phyloP scores from a whole-genome alignment of 371 early-diverging fungal species.

The Phascolomyces articulosus region DNA sequence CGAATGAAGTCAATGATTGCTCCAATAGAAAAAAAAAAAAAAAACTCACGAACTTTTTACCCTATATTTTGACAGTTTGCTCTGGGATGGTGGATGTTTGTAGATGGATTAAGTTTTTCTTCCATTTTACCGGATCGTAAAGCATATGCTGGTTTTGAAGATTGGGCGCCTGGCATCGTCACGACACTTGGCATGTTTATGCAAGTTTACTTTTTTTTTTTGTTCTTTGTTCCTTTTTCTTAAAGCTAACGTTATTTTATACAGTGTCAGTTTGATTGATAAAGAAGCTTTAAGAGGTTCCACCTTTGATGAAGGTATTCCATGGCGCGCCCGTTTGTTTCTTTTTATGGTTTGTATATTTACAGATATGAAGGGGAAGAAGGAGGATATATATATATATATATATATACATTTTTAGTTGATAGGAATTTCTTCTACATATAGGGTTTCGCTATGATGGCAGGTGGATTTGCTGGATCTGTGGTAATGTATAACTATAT shows the following conservation, averaged over 20 bases:
- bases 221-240: not conserved
- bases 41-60: not conserved
- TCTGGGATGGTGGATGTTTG: constrained; percentile 84
- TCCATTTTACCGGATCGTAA: constrained; percentile 28
- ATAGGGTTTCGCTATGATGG: constrained; percentile 72
- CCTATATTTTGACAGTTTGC: constrained; percentile 73
- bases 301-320: constrained; percentile 38
- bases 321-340: constrained; percentile 66
- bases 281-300: constrained; percentile 55
- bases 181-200: constrained; percentile 75
- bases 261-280: constrained; percentile 49
- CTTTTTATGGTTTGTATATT: constrained; percentile 54
- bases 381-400: not conserved
- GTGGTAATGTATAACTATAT: constrained; percentile 41
- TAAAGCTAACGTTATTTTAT: not conserved
- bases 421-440: not conserved
- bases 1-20: not conserved
- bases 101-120: constrained; percentile 63
- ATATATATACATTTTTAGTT: not conserved
- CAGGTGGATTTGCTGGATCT: constrained; percentile 76
- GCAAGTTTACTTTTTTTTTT: constrained; percentile 38
- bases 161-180: constrained; percentile 78
- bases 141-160: constrained; percentile 68
- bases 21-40: not conserved
- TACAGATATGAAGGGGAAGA: not conserved